Evolutionary conservation across 495 filamentous ascomycete genomes (phyloP), one percentile per base, ranked within the genome.

Genomic region (Cercophora samala): DNA sequence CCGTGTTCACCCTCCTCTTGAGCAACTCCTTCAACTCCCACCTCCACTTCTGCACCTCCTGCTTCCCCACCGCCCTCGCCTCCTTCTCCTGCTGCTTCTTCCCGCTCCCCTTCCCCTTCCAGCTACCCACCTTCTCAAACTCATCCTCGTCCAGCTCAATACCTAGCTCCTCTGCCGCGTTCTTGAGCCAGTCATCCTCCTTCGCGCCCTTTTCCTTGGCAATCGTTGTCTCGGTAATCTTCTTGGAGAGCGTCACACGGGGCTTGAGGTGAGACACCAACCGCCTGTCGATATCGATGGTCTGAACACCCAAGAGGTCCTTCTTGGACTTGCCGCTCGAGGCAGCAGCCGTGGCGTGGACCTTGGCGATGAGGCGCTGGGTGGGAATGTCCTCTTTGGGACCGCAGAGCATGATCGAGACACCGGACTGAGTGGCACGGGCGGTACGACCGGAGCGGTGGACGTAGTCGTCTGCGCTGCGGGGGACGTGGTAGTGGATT

Each of bases 371-470:
- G 3, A 99, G 87, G 26, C 95, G 85, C 51, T 92, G 82, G 21
- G 93, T 92, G 1, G 91, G 91, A 5, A 87, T 83, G 19, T 93
- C 92, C 79, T 99, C 95, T 65, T 97, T 93, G 0, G 95, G 95
- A 0, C 92, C 86, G 74, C 94, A 97, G 51, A 99, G 86, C 8
- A 99, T 78, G 64, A 99, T 85, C 76, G 90, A 93, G 23, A 90
- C 85, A 64, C 95, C 95, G 0, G 84, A 83, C 17, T 85, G 85
- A 24, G 88, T 84, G 6, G 91, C 94, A 72, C 95, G 91, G 3
- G 96, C 95, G 2, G 95, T 98, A 72, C 95, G 91, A 24, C 95
- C 95, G 4, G 96, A 97, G 64, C 95, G 89, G 74, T 99, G 95
- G 24, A 99, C 93, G 73, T 99, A 99, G 66, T 87, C 88, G 77